Evolutionary conservation across 2,329 filamentous ascomycete genomes (phyloP).

Genomic region (Arthrobotrys sphaeroides): DNA sequence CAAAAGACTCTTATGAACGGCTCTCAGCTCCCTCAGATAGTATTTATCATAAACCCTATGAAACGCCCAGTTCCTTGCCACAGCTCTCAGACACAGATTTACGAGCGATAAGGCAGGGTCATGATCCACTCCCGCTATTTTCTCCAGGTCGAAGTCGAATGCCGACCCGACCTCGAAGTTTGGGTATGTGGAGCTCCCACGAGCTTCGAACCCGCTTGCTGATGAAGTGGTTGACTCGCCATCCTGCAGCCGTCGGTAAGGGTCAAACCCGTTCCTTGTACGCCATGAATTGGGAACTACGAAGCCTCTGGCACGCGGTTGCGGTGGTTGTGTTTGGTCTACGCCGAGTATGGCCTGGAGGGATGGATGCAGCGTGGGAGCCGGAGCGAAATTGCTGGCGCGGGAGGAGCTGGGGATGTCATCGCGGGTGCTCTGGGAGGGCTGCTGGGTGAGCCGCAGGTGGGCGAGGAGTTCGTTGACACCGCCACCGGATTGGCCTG

Average conservation of each 20-base stretch:
- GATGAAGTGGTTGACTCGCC: constrained; percentile 48
- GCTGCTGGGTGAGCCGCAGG: constrained; percentile 53
- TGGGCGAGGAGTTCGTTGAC: constrained; percentile 57
- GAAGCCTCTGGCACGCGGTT: constrained; percentile 50
- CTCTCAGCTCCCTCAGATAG: constrained; percentile 54
- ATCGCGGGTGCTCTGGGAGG: constrained; percentile 11
- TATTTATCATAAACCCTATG: constrained; percentile 56
- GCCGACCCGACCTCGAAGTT: constrained; percentile 43
- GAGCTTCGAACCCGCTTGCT: constrained; percentile 46
- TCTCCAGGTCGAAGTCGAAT: constrained; percentile 39
- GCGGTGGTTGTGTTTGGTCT: constrained; percentile 45
- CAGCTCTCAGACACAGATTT: constrained; percentile 48
- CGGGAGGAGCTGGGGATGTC: background rate
- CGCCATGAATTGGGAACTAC: constrained; percentile 41
- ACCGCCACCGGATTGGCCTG: constrained; percentile 6
- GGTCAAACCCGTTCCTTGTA: constrained; percentile 33
- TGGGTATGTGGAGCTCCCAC: constrained; percentile 33
- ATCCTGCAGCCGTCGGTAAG: constrained; percentile 38
- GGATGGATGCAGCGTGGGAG: constrained; percentile 56
- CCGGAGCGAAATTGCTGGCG: constrained; percentile 36
- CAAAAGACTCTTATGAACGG: constrained; percentile 54
- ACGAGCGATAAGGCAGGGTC: constrained; percentile 35
- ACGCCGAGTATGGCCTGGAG: constrained; percentile 55
- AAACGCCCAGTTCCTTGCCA: constrained; percentile 55
- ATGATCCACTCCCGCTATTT: background rate